These are phyloP conservation scores for Coemansia reversa DNA, from an alignment of 192 early-diverging fungal genomes.

Conservation along the genomic window DNA sequence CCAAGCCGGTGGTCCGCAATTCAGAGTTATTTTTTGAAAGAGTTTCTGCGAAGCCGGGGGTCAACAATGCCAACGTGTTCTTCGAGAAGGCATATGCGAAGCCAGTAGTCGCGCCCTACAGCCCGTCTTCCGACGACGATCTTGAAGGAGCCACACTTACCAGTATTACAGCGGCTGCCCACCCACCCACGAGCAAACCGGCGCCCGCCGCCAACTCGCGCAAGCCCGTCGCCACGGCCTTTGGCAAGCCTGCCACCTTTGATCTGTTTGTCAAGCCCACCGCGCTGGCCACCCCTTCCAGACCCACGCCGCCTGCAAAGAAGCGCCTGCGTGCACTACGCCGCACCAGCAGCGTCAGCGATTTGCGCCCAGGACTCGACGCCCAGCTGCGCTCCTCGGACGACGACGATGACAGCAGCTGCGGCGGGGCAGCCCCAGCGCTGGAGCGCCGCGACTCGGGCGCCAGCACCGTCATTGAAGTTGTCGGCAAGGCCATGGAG, in stretches of 20 bases:
- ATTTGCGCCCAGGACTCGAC: conserved; percentile 26
- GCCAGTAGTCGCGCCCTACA: too few relatives aligned
- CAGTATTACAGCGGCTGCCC: conserved; percentile 6
- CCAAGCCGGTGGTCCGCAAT: conserved; percentile 16
- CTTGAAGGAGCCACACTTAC: conserved; percentile 43
- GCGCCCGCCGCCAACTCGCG: conserved; percentile 1
- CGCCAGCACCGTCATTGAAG: conserved; percentile 46
- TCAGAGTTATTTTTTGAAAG: conserved; percentile 23
- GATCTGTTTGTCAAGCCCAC: conserved; percentile 24
- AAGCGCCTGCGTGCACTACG: conserved; percentile 43
- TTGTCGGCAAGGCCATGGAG: conserved; percentile 44
- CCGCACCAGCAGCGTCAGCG: conserved; percentile 35
- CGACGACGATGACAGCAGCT: neutral
- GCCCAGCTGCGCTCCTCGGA: conserved; percentile 13
- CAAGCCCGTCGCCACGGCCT: conserved; percentile 42
- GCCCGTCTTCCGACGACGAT: conserved; percentile 11
- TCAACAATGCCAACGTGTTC: neutral
- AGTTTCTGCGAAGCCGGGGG: neutral
- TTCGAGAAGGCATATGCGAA: neutral
- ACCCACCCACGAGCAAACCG: neutral
- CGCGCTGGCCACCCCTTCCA: neutral
- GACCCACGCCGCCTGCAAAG: conserved; percentile 30
- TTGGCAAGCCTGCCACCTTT: conserved; percentile 47
- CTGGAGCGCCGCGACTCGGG: conserved; percentile 25
- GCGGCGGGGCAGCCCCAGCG: neutral